phyloP scores from a whole-genome alignment of 768 basidiomycete species.

The Sistotremastrum niveocremeum region DNA sequence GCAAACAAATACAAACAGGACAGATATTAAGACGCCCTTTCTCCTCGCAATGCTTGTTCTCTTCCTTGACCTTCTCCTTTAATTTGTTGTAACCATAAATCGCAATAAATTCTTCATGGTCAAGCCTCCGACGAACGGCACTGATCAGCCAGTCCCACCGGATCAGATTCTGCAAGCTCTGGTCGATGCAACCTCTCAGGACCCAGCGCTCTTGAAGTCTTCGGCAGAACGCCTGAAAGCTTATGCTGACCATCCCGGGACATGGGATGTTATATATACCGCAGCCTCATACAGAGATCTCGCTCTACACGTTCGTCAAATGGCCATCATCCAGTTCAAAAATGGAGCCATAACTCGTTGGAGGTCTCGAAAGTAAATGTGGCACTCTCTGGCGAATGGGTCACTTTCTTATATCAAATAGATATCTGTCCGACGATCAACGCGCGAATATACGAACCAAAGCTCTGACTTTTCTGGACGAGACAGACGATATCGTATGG shows the following conservation, averaged over 20 bases:
- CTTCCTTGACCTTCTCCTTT: not conserved
- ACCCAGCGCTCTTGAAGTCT: conserved; percentile 33
- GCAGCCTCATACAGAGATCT: conserved; percentile 50
- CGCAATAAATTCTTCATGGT: not conserved
- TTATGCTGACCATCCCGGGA: conserved; percentile 55
- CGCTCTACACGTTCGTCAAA: conserved; percentile 58
- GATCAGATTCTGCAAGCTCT: conserved; percentile 57
- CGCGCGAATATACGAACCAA: conserved; percentile 49
- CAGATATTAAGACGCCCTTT: too few species aligned
- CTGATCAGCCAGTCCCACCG: conserved; percentile 35
- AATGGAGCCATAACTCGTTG: conserved; percentile 64
- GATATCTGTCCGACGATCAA: conserved; percentile 57
- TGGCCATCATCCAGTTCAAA: conserved; percentile 84
- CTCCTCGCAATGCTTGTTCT: too few species aligned
- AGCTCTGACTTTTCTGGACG: conserved; percentile 56
- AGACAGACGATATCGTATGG: conserved; percentile 61
- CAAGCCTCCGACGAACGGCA: not conserved
- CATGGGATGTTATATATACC: conserved; percentile 56
- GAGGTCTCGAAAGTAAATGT: conserved; percentile 58
- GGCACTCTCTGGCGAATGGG: not conserved
- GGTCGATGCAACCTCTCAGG: conserved; percentile 58
- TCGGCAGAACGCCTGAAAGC: conserved; percentile 51
- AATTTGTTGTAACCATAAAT: not conserved
- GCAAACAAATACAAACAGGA: not conserved
- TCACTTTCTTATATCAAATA: conserved; percentile 17